Evolutionary conservation across 495 filamentous ascomycete species (phyloP), one percentile per base, ranked within the genome.

Genomic region (Arthonia radiata): DNA sequence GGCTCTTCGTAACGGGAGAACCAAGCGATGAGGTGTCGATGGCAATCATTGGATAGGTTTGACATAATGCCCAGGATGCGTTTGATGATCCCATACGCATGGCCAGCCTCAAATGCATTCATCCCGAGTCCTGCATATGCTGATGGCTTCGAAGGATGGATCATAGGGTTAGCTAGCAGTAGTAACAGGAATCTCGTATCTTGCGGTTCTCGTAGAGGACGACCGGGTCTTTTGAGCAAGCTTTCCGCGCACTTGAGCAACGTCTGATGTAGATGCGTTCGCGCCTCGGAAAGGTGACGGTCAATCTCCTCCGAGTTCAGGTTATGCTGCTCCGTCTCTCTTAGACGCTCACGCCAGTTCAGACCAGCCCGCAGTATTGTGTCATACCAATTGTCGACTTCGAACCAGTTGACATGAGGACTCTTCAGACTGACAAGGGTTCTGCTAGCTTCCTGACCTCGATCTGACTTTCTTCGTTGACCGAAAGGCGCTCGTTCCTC

Each of bases 1-100:
- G 49, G 37, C 18, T 70, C 59, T 3, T 78, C 61, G 32, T 71
- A 71, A 25, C 71, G 61, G 18, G 76, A 66, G 35, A 90, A 68
- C 80, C 79, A 92, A 10, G 61, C 63, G n/a, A 83, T 59, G n/a
- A 92, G 47, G 34, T 75, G 67, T 29, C 71, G 71, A 40, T 91
- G 81, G 37, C 74, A 80, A 23, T 71, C 61, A 38, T 61, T 66
- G 0, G 77, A 58, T 9, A 74, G 46, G 45, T 89, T 78, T 2
- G 78, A 69, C 23, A 91, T 33, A 15, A 92, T 46, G 4, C 82
- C 82, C 13, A 91, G 40, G 26, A 90, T 71, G 24, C 82, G 62
- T 41, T 92, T 93, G 39, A 86, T 60, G 31, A 92, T 76, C 10
- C 71, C 71, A 9, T 37, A 33, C 15, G 42, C 38, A 17, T 39